Percentiles rank a stretch among this genome's conserved stretches.
Conservation (phyloP, 768 basidiomycete genomes). For the Pleurotus salmoneostramineus region DNA sequence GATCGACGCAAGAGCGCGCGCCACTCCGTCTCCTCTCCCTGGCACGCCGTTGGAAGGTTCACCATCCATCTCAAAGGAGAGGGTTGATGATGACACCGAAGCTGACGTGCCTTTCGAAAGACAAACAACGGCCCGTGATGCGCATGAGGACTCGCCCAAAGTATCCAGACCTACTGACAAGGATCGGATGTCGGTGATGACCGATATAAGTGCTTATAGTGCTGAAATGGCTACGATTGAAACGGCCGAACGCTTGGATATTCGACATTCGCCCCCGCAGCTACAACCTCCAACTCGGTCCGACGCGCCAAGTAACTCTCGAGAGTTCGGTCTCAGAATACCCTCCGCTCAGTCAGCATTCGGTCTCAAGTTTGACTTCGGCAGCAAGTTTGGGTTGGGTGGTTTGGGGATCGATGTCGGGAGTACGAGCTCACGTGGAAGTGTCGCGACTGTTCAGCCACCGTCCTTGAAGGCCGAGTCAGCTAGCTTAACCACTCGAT, state of each 20-base stretch:
- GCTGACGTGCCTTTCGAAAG: background rate
- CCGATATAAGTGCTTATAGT: slow-evolving; percentile 37
- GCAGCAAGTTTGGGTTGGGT: slow-evolving; percentile 37
- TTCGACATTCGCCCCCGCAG: background rate
- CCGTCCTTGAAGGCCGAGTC: slow-evolving; percentile 8
- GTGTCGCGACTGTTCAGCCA: slow-evolving; percentile 6
- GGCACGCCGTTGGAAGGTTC: background rate
- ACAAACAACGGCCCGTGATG: background rate
- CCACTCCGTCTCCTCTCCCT: background rate
- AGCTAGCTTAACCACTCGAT: slow-evolving; percentile 21
- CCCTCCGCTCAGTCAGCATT: slow-evolving; percentile 14
- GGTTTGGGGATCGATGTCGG: slow-evolving; percentile 26
- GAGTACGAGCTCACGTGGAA: slow-evolving; percentile 9
- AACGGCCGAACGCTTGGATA: slow-evolving; percentile 36
- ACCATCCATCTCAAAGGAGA: background rate
- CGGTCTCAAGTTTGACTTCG: slow-evolving; percentile 41
- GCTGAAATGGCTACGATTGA: slow-evolving; percentile 48
- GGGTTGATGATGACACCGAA: background rate
- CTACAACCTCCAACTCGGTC: slow-evolving; percentile 8
- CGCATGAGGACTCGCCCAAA: no score
- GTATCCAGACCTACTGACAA: slow-evolving; percentile 23
- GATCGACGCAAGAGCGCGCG: slow-evolving; percentile 17
- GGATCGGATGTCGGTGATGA: slow-evolving; percentile 35
- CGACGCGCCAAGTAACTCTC: slow-evolving; percentile 17
- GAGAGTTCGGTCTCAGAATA: slow-evolving; percentile 27